Conservation (phyloP, 2,329 filamentous ascomycete genomes). For the Zopfia rhizophila region DNA sequence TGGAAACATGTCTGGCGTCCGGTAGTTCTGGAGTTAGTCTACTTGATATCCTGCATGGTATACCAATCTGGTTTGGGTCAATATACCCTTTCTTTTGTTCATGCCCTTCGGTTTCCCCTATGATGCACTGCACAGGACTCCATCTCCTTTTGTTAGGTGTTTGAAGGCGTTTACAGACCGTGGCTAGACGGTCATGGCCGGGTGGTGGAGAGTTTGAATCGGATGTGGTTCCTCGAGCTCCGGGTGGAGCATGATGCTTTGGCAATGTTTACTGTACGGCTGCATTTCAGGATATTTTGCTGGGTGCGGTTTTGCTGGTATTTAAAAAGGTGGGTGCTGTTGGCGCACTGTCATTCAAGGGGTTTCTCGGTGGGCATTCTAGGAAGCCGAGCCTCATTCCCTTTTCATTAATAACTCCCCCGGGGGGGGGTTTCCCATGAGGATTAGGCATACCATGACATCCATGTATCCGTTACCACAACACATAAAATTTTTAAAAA, state of each 20-base stretch:
- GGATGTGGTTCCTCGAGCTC: constrained; percentile 17
- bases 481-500: constrained; percentile 40
- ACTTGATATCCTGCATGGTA: constrained; percentile 38
- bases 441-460: constrained; percentile 38
- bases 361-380: constrained; percentile 29
- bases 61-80: constrained; percentile 26
- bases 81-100: constrained; percentile 20
- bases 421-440: constrained; percentile 24
- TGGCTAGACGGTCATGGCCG: constrained; percentile 24
- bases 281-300: constrained; percentile 19
- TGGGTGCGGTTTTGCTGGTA: constrained; percentile 21
- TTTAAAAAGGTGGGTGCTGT: too few species aligned
- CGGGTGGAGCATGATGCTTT: constrained; percentile 2
- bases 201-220: constrained; percentile 21
- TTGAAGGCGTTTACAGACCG: constrained; percentile 2
- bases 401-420: constrained; percentile 31
- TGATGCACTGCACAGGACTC: too few species aligned
- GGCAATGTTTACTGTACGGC: constrained; percentile 18
- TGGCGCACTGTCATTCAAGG: too few species aligned
- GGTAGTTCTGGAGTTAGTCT: constrained; percentile 27
- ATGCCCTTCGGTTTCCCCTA: constrained; percentile 9
- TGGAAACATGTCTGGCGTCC: constrained; percentile 34
- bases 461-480: constrained; percentile 31
- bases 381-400: constrained; percentile 23
- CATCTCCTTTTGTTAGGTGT: constrained; percentile 23